A percentile compares a stretch with the other conserved stretches of the same genome.
These are phyloP conservation scores for Moricandia moricandioides DNA, from an alignment of 345 rosid species.

Conservation along the genomic window DNA sequence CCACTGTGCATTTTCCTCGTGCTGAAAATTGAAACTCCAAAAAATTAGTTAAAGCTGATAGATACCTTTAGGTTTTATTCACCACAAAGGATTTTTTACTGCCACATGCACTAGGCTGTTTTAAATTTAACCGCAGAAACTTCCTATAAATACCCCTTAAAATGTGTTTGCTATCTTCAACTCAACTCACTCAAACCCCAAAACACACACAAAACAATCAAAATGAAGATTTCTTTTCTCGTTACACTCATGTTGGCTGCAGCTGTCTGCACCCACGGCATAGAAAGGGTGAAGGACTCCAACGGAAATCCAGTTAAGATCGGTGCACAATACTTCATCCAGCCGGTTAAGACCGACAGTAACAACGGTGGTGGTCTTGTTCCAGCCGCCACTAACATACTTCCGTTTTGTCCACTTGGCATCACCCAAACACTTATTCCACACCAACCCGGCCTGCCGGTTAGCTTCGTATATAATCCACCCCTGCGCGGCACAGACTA, in stretches of 20 bases:
- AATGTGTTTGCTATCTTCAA: not conserved
- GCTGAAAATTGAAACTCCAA: not conserved
- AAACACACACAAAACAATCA: not conserved
- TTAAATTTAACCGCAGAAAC: too few species aligned
- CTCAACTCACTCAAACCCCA: not conserved
- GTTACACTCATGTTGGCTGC: not conserved
- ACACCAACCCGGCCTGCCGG: not conserved
- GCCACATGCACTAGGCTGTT: too few species aligned
- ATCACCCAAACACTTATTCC: not conserved
- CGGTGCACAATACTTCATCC: not conserved
- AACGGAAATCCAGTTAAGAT: too few species aligned
- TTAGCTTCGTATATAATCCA: not conserved
- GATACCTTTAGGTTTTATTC: not conserved
- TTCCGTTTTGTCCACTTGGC: not conserved
- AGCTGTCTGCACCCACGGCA: not conserved
- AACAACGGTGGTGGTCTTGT: not conserved
- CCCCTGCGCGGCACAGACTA: not conserved
- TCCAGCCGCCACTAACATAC: not conserved
- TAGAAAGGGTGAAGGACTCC: not conserved
- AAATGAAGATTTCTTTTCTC: not conserved
- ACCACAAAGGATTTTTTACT: not conserved
- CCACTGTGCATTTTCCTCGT: too few species aligned
- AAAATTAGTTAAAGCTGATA: not conserved
- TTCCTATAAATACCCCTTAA: not conserved
- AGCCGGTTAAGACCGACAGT: not conserved